Evolutionary conservation across 495 filamentous ascomycete genomes (phyloP), one percentile per base, ranked within the genome.

Genomic region (Aeminium ludgeri): DNA sequence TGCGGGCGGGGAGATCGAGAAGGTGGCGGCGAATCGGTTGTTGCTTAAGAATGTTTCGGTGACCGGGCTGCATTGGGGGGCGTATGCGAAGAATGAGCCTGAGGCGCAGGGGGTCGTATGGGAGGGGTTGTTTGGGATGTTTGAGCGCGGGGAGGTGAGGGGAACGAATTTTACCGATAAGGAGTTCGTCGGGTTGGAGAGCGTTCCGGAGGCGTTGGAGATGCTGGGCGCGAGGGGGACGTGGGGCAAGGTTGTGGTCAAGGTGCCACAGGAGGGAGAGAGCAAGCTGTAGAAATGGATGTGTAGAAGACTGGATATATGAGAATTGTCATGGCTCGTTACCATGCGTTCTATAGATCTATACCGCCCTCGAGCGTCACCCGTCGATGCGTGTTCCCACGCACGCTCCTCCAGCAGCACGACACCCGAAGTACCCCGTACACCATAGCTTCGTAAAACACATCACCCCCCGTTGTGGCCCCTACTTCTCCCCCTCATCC

Each of bases 181-280:
- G 64, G 74, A 75, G 46, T 94, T 82, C 59, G 70, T 80, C 20
- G 86, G 87, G 0, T 58, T 96, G 42, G 83, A 92, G 55, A 74
- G 67, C 42, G 72, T 96, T 15, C 74, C 78, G 0, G 69, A 70
- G 40, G 87, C 87, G 0, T 59, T 96, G 52, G 64, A 77, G 55
- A 76, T 78, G 12, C 62, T 96, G 30, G 86, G 82, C 0, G 69
- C 70, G 12, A 64, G 87, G 34, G 83, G 79, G 50, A 93, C 83
- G 0, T 96, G 87, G 87, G 87, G 87, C 0, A 96, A 96, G 69
- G 87, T 95, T 1, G 83, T 96, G 1, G 80, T 95, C 2, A 80
- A 81, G 59, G 68, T 96, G 19, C 73, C 79, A n/a, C 78, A 86
- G 43, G 67, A 73, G 20, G 64, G 66, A 3, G 65, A 62, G 55